phyloP scores from a whole-genome alignment of 352 stramenopile genomes.

The Aphanomyces euteiches region DNA sequence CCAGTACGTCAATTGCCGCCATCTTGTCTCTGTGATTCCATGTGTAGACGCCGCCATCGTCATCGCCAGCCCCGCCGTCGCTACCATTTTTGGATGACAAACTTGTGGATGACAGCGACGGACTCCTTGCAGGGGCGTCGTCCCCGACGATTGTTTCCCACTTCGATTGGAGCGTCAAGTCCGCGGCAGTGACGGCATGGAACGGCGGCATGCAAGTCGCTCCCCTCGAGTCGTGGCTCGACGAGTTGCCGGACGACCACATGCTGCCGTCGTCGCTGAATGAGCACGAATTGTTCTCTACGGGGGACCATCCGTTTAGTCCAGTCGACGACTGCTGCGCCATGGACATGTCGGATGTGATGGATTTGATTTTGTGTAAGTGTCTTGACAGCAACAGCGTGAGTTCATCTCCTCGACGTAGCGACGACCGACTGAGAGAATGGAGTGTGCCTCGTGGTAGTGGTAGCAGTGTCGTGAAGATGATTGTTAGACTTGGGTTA shows the following conservation, averaged over 20 bases:
- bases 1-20: neutral
- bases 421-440: neutral
- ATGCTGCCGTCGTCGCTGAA: neutral
- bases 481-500: too few species aligned
- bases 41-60: too few species aligned
- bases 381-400: neutral
- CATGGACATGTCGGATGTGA: neutral
- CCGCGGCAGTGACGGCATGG: neutral
- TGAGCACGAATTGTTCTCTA: neutral
- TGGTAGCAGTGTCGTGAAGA: too few species aligned
- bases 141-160: neutral
- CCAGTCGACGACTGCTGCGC: neutral
- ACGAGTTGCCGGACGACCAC: neutral
- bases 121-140: too few species aligned
- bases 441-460: neutral
- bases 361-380: conserved; percentile 13
- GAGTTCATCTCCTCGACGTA: neutral
- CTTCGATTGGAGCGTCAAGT: neutral
- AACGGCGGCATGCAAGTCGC: neutral
- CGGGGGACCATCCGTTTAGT: neutral
- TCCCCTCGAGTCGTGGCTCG: neutral
- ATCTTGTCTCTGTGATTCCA: too few species aligned
- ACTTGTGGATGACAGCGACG: too few species aligned
- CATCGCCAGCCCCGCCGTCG: too few species aligned
- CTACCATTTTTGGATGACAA: too few species aligned